Conservation (phyloP, 106 monocot genomes). For the Phalaenopsis aphrodite region DNA sequence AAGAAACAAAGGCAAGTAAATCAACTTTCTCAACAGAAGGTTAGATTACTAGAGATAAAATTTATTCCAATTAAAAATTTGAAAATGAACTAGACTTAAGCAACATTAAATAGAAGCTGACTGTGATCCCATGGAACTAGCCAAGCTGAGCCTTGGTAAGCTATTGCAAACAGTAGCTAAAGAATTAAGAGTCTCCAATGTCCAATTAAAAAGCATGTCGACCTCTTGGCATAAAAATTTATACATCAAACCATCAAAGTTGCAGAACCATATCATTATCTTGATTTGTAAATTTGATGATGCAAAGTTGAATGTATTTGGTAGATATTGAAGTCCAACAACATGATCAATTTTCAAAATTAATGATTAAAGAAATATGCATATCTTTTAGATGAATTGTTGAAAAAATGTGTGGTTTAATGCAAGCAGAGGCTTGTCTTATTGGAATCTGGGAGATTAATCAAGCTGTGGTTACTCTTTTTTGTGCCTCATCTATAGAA, state of each 20-base stretch:
- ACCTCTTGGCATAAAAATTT: neutral
- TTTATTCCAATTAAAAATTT: neutral
- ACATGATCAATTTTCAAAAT: neutral
- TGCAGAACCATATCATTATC: neutral
- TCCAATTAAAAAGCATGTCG: no score
- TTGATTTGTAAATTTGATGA: neutral
- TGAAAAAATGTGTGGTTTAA: no score
- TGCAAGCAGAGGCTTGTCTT: no score
- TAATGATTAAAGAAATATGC: neutral
- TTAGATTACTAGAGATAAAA: neutral
- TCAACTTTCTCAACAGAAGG: neutral
- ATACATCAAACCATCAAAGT: neutral
- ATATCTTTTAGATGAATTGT: neutral
- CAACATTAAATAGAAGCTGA: neutral
- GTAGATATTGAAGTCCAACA: neutral
- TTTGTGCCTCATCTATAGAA: no score
- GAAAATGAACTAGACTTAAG: neutral
- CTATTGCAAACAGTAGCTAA: no score
- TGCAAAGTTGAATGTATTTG: neutral
- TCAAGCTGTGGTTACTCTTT: no score
- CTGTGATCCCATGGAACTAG: neutral
- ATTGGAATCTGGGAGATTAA: no score
- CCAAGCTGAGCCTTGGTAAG: neutral
- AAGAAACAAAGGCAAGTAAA: neutral
- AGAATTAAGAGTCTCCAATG: no score